A percentile compares a stretch with the other conserved stretches of the same genome.
phyloP scores from a whole-genome alignment of 2,329 filamentous ascomycete species.

The Aspergillus latus region DNA sequence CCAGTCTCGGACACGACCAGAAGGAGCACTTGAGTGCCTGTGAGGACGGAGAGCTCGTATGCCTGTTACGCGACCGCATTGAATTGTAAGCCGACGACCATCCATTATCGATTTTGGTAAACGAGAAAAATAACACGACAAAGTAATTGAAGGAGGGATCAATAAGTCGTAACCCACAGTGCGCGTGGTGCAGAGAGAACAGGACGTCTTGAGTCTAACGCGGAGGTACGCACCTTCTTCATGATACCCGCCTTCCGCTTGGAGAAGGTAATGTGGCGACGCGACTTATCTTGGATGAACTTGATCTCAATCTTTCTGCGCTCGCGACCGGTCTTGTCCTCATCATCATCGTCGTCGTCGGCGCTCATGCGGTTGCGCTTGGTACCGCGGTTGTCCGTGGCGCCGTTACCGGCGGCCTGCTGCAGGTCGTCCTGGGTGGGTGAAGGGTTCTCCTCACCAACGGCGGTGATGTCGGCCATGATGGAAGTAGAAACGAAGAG shows the following conservation, averaged over 20 bases:
- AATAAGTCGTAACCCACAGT: neutral
- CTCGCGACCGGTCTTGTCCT: slow-evolving; percentile 96
- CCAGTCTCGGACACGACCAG: slow-evolving; percentile 97
- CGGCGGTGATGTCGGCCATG: slow-evolving; percentile 79
- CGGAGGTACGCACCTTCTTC: slow-evolving; percentile 79
- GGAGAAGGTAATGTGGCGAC: slow-evolving; percentile 98
- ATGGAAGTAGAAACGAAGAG: slow-evolving; percentile 21
- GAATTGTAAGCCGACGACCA: neutral
- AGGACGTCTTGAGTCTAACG: slow-evolving; percentile 18
- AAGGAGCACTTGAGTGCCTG: slow-evolving; percentile 93
- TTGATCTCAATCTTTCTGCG: slow-evolving; percentile 99
- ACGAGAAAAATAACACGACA: slow-evolving; percentile 2
- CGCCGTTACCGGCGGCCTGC: slow-evolving; percentile 65
- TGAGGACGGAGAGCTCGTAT: slow-evolving; percentile 95
- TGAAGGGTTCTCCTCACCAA: slow-evolving; percentile 72
- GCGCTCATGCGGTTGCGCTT: slow-evolving; percentile 81
- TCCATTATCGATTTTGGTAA: neutral
- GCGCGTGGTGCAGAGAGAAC: neutral
- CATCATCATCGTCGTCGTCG: slow-evolving; percentile 96
- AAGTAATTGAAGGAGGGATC: slow-evolving; percentile 2
- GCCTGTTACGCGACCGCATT: slow-evolving; percentile 58
- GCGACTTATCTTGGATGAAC: slow-evolving; percentile 99
- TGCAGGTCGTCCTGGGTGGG: slow-evolving; percentile 71
- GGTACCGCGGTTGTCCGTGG: slow-evolving; percentile 73
- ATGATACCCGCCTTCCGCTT: slow-evolving; percentile 99